Conservation (phyloP, 441 rosid genomes). For the Kokia cookei region DNA sequence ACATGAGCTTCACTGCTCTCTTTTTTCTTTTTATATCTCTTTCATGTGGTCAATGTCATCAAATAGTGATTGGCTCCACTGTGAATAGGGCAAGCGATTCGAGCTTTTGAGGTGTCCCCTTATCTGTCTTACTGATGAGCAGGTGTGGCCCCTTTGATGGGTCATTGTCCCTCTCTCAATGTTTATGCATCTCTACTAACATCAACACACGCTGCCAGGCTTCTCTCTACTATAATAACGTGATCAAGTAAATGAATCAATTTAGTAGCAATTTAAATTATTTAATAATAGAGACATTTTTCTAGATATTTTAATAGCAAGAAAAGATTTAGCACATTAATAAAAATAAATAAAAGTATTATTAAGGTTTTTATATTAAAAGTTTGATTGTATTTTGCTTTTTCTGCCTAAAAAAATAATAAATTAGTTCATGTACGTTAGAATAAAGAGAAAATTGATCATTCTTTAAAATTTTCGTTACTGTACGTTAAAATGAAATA, state of each 20-base stretch:
- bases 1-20: slow-evolving; percentile 12
- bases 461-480: too few species aligned
- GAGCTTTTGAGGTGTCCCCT: slow-evolving; percentile 38
- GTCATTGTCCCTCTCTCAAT: slow-evolving; percentile 38
- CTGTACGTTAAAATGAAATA: rapidly evolving
- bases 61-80: slow-evolving; percentile 28
- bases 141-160: slow-evolving; percentile 35
- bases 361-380: rapidly evolving
- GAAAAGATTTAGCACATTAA: too few species aligned
- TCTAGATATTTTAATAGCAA: too few species aligned
- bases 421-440: too few species aligned
- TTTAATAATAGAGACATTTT: too few species aligned
- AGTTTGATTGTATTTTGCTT: rapidly evolving
- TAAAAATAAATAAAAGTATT: too few species aligned
- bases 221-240: too few species aligned
- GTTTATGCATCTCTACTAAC: not conserved
- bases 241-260: too few species aligned
- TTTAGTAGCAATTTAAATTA: too few species aligned
- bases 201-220: not conserved
- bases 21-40: not conserved
- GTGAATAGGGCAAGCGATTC: slow-evolving; percentile 6
- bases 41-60: slow-evolving; percentile 19
- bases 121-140: slow-evolving; percentile 28
- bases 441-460: too few species aligned
- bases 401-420: too few species aligned